These are phyloP conservation scores for Xylaria venustula DNA, from an alignment of 495 filamentous ascomycete genomes.

Conservation along the genomic window DNA sequence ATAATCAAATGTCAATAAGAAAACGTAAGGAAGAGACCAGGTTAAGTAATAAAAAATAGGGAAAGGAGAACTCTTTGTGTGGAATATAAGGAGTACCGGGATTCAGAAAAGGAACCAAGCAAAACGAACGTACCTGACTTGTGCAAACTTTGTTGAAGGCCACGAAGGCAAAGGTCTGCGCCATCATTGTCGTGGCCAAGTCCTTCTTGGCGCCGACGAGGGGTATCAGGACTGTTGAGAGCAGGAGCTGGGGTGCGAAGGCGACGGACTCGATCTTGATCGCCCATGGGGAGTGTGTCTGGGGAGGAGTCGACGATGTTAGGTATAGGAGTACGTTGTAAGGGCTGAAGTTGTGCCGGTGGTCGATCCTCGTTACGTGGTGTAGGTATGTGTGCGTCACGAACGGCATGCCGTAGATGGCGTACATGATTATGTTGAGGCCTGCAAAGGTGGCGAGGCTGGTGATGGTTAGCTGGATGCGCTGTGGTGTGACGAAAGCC, in stretches of 20 bases:
- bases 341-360: constrained; percentile 96
- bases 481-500: constrained; percentile 59
- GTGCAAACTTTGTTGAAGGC: constrained; percentile 99
- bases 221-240: constrained; percentile 76
- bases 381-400: constrained; percentile 87
- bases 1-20: neutral
- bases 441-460: constrained; percentile 68
- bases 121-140: constrained; percentile 69
- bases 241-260: constrained; percentile 81
- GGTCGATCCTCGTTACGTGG: constrained; percentile 89
- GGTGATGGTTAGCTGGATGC: constrained; percentile 60
- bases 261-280: constrained; percentile 69
- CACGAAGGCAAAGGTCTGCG: constrained; percentile 97
- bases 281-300: neutral
- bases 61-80: neutral
- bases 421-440: constrained; percentile 77
- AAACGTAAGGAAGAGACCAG: neutral
- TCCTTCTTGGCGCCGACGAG: constrained; percentile 77
- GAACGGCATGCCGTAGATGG: constrained; percentile 69
- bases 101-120: too few relatives aligned
- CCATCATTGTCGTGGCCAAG: constrained; percentile 84
- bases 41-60: neutral
- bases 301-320: constrained; percentile 55
- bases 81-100: neutral
- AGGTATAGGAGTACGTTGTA: constrained; percentile 93